A percentile compares a stretch with the other conserved stretches of the same genome.
Evolutionary conservation across 2,329 filamentous ascomycete species (phyloP).

Genomic region (Aureobasidium sp.): DNA sequence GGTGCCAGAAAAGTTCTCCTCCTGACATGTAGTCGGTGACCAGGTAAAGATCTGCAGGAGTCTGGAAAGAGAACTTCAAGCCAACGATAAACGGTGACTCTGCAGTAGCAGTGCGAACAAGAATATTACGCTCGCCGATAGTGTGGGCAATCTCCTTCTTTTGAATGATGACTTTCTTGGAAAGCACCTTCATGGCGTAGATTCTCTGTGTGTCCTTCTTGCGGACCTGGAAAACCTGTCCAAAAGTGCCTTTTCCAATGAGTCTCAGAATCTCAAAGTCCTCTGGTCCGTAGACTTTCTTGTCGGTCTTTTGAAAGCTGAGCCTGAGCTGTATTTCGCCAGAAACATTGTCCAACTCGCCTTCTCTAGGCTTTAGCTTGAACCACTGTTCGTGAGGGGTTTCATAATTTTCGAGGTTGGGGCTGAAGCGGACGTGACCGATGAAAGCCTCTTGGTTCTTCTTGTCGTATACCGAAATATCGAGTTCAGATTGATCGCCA

Average conservation of each 20-base stretch:
- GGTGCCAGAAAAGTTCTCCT: slow-evolving; percentile 95
- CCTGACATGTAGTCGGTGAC: slow-evolving; percentile 99
- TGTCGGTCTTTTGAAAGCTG: slow-evolving; percentile 77
- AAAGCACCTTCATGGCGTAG: slow-evolving; percentile 98
- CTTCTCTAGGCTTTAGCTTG: slow-evolving; percentile 68
- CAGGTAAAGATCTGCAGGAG: slow-evolving; percentile 91
- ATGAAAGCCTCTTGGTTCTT: slow-evolving; percentile 81
- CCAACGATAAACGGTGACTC: slow-evolving; percentile 97
- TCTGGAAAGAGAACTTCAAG: slow-evolving; percentile 98
- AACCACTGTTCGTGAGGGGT: slow-evolving; percentile 79
- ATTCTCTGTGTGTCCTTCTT: slow-evolving; percentile 95
- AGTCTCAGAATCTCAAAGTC: slow-evolving; percentile 95
- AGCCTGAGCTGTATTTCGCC: slow-evolving; percentile 88
- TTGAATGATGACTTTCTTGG: slow-evolving; percentile 99
- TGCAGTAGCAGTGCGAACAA: slow-evolving; percentile 90
- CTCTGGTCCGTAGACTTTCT: slow-evolving; percentile 85
- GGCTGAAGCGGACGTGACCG: slow-evolving; percentile 79
- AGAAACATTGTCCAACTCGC: slow-evolving; percentile 65
- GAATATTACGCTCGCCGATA: slow-evolving; percentile 90
- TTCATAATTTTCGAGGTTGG: slow-evolving; percentile 60
- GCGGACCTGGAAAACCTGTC: slow-evolving; percentile 95
- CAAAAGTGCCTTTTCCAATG: slow-evolving; percentile 96
- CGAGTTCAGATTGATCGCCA: slow-evolving; percentile 80
- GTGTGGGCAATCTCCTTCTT: slow-evolving; percentile 99
- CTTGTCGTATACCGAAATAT: slow-evolving; percentile 89